Evolutionary conservation across 2,329 filamentous ascomycete species (phyloP).

Genomic region (Aureobasidium sp.): DNA sequence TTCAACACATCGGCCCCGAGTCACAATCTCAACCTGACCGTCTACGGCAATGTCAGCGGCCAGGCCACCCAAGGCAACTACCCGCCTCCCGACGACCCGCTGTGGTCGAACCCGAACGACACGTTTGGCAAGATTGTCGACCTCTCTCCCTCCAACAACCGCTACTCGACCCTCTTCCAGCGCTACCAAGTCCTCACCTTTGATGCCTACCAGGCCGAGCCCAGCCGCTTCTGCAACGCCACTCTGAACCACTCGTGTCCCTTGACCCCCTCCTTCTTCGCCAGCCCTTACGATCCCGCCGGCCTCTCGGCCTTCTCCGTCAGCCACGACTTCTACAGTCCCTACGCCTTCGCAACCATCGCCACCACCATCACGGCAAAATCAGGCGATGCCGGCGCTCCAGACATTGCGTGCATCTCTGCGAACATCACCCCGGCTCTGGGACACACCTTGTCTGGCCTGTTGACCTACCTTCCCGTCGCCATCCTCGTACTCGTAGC

Average conservation of each 20-base stretch:
- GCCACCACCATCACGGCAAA: constrained; percentile 63
- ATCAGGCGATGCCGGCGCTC: constrained; percentile 58
- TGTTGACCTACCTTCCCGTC: constrained; percentile 68
- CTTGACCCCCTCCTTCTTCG: constrained; percentile 61
- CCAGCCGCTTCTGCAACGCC: constrained; percentile 56
- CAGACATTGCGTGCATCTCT: constrained; percentile 68
- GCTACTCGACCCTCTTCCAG: constrained; percentile 63
- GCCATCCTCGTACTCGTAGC: constrained; percentile 71
- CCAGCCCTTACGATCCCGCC: constrained; percentile 42
- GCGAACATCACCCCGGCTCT: constrained; percentile 78
- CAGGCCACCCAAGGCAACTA: constrained; percentile 49
- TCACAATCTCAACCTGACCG: constrained; percentile 63
- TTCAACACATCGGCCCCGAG: constrained; percentile 55
- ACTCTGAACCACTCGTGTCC: constrained; percentile 59
- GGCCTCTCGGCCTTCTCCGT: constrained; percentile 65
- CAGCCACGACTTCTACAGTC: constrained; percentile 64
- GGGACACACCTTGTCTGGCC: constrained; percentile 55
- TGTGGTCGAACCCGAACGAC: constrained; percentile 50
- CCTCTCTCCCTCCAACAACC: constrained; percentile 47
- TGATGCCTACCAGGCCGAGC: constrained; percentile 50
- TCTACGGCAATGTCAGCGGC: constrained; percentile 89
- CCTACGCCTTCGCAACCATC: constrained; percentile 79
- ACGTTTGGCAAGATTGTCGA: constrained; percentile 70
- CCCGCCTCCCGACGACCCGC: constrained; percentile 52
- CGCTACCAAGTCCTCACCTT: constrained; percentile 70